These are phyloP conservation scores for Viola pubescens DNA, from an alignment of 441 rosid genomes.

Conservation along the genomic window DNA sequence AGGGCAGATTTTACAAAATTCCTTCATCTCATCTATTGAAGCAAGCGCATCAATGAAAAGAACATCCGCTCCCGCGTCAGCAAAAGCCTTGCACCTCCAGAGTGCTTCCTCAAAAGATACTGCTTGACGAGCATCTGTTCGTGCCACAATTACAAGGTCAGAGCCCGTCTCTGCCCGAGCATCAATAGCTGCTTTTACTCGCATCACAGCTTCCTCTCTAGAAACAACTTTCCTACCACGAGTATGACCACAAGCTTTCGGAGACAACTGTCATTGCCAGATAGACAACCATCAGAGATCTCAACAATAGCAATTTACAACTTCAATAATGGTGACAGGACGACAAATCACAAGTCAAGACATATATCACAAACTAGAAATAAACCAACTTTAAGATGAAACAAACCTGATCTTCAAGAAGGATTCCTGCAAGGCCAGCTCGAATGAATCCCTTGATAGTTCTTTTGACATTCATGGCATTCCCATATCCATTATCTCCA, in stretches of 20 bases:
- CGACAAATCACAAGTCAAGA: not conserved
- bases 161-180: constrained; percentile 68
- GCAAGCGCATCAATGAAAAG: constrained; percentile 69
- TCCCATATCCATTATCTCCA: constrained; percentile 79
- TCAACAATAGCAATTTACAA: not conserved
- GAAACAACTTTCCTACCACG: constrained; percentile 69
- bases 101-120: constrained; percentile 75
- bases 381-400: not conserved
- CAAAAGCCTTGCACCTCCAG: constrained; percentile 84
- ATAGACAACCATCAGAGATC: constrained; percentile 17
- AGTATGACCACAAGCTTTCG: constrained; percentile 65
- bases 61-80: constrained; percentile 91
- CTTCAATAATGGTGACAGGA: not conserved
- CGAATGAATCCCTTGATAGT: constrained; percentile 71
- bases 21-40: constrained; percentile 82
- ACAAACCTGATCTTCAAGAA: constrained; percentile 81
- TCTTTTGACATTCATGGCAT: constrained; percentile 85
- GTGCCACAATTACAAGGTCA: constrained; percentile 76
- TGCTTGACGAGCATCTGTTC: constrained; percentile 78
- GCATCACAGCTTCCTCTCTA: constrained; percentile 80
- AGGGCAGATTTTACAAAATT: constrained; percentile 70
- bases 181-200: constrained; percentile 81
- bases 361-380: too few species aligned
- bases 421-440: constrained; percentile 88
- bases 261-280: constrained; percentile 47